Evolutionary conservation across 306 rosid genomes (phyloP), one percentile per base, ranked within the genome.

Genomic region (Datisca glomerata): DNA sequence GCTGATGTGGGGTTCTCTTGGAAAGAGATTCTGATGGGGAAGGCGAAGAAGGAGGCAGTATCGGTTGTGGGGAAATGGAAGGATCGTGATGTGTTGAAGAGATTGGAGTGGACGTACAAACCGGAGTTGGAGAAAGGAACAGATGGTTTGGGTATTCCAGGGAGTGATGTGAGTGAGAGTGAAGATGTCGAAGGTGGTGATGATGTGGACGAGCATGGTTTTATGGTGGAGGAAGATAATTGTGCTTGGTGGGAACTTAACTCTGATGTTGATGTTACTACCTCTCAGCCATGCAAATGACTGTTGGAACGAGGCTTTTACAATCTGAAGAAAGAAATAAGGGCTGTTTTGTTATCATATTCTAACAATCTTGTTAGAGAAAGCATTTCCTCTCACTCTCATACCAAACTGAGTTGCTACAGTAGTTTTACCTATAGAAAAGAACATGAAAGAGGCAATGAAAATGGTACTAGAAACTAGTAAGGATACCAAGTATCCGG

Each of bases 91-190:
- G 62, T 82, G 42, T 71, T 86, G 48, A 65, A 71, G 67, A 57
- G 78, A 49, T 67, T 86, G 55, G 96, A 86, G 60, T 86, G 94
- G 94, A 70, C 64, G 17, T 86, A 86, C 41, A 68, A 73, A 13
- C 80, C 80, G 4, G 72, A 56, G 28, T 63, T 52, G 47, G 79
- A 64, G 53, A 45, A 71, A 51, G 53, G 54, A 48, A 46, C 40
- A 48, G 43, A 9, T 39, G 38, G 21, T 32, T 31, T 29, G 42
- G n/a, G n/a, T n/a, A n/a, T n/a, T n/a, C n/a, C n/a, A n/a, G n/a
- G n/a, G n/a, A 66, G 66, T 43, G 71, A 51, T 53, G 41, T 18
- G 11, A 39, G 37, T 29, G 65, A 68, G 44, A 48, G 36, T 41
- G 63, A 50, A 48, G 79, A 73, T 15, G 52, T 47, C 7, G 71